Base-by-base conservation (phyloP, 2,329 filamentous ascomycete genomes). In the Sclerotinia nivalis region DNA sequence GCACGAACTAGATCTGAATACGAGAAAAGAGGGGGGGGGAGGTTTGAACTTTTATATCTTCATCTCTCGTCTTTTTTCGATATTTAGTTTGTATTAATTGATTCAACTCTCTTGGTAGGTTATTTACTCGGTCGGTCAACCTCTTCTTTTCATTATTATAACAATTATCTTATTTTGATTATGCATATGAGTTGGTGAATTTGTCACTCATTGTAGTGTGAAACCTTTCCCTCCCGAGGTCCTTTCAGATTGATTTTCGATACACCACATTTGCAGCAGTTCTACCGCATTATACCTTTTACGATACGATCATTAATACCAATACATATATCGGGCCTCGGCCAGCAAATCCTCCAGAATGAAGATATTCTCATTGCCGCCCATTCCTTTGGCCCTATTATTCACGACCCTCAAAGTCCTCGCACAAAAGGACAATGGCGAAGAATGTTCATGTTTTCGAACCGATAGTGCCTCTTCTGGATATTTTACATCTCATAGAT, bases 401-500 rank as follows among this genome's bases (percentile, higher is more conserved):
- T 58, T 66, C 25, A 58, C 55, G 56, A 62, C 40, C 20, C 15
- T 61, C 4, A 55, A 71, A 18, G 65, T 72, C 1, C 31, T 50
- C 1, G 75, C 75, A 66, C 73, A 76, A 55, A 76, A 67, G 25
- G 74, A 77, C 34, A 77, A 75, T 58, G 75, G 69, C 10, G 69
- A 74, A 34, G 74, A 72, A 50, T 78, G 76, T 61, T 71, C 72
- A 22, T 78, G 76, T 61, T 78, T 77, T 49, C 73, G 66, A 28
- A 78, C 76, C 7, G 75, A 76, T 68, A 73, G 70, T 37, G 70
- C 74, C 1, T 76, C 76, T 2, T 65, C 66, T n/a, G 74, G 73
- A 31, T 77, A 78, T 61, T 78, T 77, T 65, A 72, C 71, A 34
- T 73, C 73, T 56, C 76, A 78, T 43, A 71, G 74, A n/a, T 78